Base-by-base conservation (phyloP, 2,329 filamentous ascomycete species). In the Zasmidium citrigriseum region DNA sequence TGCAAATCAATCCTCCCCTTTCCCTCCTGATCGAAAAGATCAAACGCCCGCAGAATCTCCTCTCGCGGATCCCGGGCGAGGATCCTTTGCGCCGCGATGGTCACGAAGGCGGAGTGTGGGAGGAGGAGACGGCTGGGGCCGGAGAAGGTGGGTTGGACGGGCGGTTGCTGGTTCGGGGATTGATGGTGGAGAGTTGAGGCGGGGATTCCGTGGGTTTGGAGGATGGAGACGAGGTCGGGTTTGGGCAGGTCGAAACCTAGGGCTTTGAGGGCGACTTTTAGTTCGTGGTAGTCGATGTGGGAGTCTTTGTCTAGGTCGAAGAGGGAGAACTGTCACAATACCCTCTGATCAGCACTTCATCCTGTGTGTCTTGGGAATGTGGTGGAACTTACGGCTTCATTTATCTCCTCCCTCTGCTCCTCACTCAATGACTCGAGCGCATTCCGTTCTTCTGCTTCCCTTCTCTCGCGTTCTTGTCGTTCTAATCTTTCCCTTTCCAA, bases 291-390 rank as follows among this genome's bases (percentile, higher is more conserved):
- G 80, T 98, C 93, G 72, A 99, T 91, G 76, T 90, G 87, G 48
- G 88, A 85, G 78, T 98, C 93, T 75, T 96, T 93, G 82, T 98
- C 93, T 71, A 96, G 89, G 75, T 98, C 95, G 82, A 99, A 98
- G 65, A 98, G 87, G 62, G 88, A 88, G 77, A 98, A 98, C 89
- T 96, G 57, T 22, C 18, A 23, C n/a, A 47, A 21, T 29, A 11
- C 4, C 23, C 21, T 29, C 16, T 11, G 38, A 16, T 48, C 27
- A 23, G 38, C 29, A n/a, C n/a, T n/a, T n/a, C n/a, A 47, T 41
- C 20, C 18, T 4, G 10, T n/a, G 38, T n/a, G 29, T 38, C 3
- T 45, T n/a, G 18, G n/a, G 24, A 38, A 52, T 29, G 18, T 9
- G 49, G 23, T 38, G 7, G 18, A n/a, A 44, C 59, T 50, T 58